Evolutionary conservation across 495 filamentous ascomycete species (phyloP), one percentile per base, ranked within the genome.

Genomic region (Penicillium canariense): DNA sequence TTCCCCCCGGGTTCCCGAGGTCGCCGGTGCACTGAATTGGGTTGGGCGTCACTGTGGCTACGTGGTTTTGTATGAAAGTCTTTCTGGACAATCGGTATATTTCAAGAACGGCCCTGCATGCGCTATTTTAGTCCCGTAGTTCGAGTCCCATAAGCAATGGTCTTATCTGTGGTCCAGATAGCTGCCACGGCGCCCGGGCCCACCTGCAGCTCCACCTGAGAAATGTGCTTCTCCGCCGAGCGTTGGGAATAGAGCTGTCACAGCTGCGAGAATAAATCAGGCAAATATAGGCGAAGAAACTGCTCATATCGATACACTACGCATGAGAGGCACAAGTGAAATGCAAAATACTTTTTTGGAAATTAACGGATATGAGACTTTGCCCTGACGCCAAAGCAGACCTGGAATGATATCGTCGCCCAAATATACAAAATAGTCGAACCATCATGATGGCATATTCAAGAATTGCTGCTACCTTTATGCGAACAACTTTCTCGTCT

Each of bases 401-500:
- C 68, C 72, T 65, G 70, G 66, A 68, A 53, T 59, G 55, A 68
- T 59, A 62, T 63, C 66, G 59, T 68, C 60, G 62, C 67, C 70
- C 70, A 70, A 69, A 73, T 71, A 63, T 74, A 72, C 69, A 75
- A 63, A 60, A 52, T 42, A 58, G 56, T 67, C 64, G 18, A 48
- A 35, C 31, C 20, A 34, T 35, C 46, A 35, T 14, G 20, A 48
- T 34, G 20, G 31, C 12, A 7, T 17, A 34, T 22, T 4, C 28
- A 39, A 30, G 61, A 61, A 55, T 39, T 48, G 30, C 51, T 8
- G 49, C 39, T 50, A 32, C 48, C 45, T 63, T 63, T 60, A 97
- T 68, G 85, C 85, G 78, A 97, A 98, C 39, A 98, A 71, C 55
- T 87, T 79, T 54, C 81, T 81, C 54, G 87, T 87, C 73, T 96